Conservation (phyloP, 768 basidiomycete genomes). For the Termitomyces sp. region DNA sequence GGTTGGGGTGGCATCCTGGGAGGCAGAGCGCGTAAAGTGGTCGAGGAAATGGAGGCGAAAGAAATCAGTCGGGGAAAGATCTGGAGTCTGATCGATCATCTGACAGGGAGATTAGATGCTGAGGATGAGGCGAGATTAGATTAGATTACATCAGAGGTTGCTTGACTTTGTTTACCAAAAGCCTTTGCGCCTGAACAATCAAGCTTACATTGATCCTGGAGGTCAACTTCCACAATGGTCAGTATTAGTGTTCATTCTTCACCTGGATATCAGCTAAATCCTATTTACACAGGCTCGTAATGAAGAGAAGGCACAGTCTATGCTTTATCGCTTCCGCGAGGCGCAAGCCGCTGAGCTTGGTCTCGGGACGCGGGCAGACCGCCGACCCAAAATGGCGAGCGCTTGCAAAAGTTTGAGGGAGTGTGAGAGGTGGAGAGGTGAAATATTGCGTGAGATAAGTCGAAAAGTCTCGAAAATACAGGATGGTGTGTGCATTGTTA, state of each 20-base stretch:
- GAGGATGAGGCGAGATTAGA: not conserved
- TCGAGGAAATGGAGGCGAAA: too few relatives aligned
- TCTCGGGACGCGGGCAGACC: slow-evolving; percentile 77
- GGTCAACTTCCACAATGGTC: not conserved
- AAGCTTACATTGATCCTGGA: too few relatives aligned
- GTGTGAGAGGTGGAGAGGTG: slow-evolving; percentile 94
- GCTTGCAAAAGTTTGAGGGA: slow-evolving; percentile 89
- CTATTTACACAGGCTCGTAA: slow-evolving; percentile 74
- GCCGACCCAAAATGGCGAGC: slow-evolving; percentile 90
- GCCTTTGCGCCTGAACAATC: too few relatives aligned
- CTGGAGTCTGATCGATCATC: not conserved
- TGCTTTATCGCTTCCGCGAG: slow-evolving; percentile 81
- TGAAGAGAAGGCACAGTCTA: slow-evolving; percentile 70
- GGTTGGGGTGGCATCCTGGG: slow-evolving; percentile 20
- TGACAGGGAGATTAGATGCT: too few relatives aligned
- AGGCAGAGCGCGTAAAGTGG: not conserved
- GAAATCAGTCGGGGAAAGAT: not conserved
- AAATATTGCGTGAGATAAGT: slow-evolving; percentile 91
- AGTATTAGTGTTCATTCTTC: not conserved
- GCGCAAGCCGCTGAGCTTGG: slow-evolving; percentile 96
- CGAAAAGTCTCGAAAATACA: slow-evolving; percentile 98
- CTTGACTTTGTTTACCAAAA: slow-evolving; percentile 17
- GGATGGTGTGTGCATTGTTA: slow-evolving; percentile 42
- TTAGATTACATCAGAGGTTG: not conserved
- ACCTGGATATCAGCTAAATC: not conserved